Evolutionary conservation across 768 basidiomycete genomes (phyloP), one percentile per base, ranked within the genome.

Genomic region (Rhizopogon vinicolor): DNA sequence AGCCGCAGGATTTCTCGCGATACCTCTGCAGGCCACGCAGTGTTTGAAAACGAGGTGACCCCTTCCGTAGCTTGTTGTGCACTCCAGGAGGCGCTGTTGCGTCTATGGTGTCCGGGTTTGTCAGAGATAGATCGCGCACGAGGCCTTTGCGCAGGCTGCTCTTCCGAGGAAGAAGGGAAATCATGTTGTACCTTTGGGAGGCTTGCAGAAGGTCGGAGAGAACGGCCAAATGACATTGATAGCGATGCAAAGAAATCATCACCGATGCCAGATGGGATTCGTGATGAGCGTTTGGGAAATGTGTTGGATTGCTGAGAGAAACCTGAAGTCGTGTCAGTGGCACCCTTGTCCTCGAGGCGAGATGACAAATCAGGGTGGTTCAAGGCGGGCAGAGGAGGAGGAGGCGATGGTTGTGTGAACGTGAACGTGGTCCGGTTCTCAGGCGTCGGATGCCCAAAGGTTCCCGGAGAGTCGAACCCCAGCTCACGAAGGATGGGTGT

Each of bases 61-160:
- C 69, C 67, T 13, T 63, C 72, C 9, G 63, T 68, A 37, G 79
- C 83, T 61, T 79, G 78, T 52, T 74, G 64, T 16, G 82, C 74
- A 46, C 74, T 82, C 71, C 80, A 84, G 50, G 85, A 83, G 28
- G 84, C 83, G 60, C 84, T 85, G 44, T 71, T 69, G 44, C 83
- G 75, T 62, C 84, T 72, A 50, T 70, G 70, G 14, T 55, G 64
- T 31, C 66, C 67, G 51, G 66, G 68, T 74, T 73, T 41, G 64
- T 72, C 54, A 63, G 81, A 69, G 18, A 62, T 41, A 8, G 65
- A 63, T 52, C 68, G 60, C 0, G 68, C 62, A 40, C 67, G 69
- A 8, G 51, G 46, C 33, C 53, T 55, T 33, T 39, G 41, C 28
- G 56, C 48, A 18, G 49, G 16, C n/a, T 56, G 51, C 13, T 63